Base-by-base conservation (phyloP, 1,139 yeast genomes). In the Ogataea hybrid region DNA sequence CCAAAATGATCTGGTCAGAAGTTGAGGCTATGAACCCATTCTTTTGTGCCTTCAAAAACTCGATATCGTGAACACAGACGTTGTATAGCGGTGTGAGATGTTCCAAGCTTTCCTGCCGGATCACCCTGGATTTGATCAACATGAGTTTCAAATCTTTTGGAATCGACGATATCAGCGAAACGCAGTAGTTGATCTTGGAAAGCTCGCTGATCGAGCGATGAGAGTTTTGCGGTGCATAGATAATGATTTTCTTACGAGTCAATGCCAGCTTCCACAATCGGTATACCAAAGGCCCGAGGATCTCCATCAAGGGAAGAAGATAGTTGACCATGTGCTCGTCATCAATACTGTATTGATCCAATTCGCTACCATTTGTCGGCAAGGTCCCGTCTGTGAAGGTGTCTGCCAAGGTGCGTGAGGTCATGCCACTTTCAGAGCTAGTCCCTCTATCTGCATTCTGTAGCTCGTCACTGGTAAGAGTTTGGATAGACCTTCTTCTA, bases 281-380 rank as follows among this genome's bases (percentile, higher is more conserved):
- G 56, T 84, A 86, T 2, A 84, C 68, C 36, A 84, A 64, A 0
- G 96, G 95, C 0, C 96, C 96, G 44, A 84, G 66, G 6, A 63
- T 59, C 30, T 73, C 69, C 37, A 84, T 58, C 30, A 81, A 62
- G 8, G 66, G 60, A 3, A 75, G 70, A 14, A 81, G 61, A 9
- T 72, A 65, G 31, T 70, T 65, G 17, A 81, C 64, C 47, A 80
- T 75, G 54, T 83, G 88, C 47, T 69, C 58, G 21, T 48, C 50
- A 12, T 46, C 46, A 18, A 18, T 18, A 6, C 3, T 18, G 20
- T 18, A 18, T 18, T 18, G 20, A 18, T 6, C 20, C 20, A 18
- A 7, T 21, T 25, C 29, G 18, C 25, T n/a, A 15, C 16, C 25
- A 36, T 45, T 47, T 15, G 29, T 38, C 21, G 27, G 16, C 25